phyloP scores from a whole-genome alignment of 768 basidiomycete genomes.

The button mushroom (Agaricus bisporus) region DNA sequence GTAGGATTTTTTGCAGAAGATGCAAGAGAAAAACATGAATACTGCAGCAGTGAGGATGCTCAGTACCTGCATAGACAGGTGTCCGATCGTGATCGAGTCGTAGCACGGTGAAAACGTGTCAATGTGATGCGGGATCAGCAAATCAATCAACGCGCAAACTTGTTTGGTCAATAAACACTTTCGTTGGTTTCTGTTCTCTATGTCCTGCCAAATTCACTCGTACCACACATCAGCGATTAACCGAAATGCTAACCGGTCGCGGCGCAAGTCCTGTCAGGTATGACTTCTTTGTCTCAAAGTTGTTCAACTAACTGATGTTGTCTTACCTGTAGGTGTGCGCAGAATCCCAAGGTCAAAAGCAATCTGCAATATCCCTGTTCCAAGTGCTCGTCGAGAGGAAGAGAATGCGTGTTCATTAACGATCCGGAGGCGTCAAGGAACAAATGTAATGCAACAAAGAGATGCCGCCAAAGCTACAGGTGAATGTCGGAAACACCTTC shows the following conservation, averaged over 20 bases:
- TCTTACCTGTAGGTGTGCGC: constrained; percentile 44
- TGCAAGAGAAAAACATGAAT: too few relatives aligned
- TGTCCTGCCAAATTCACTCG: constrained; percentile 73
- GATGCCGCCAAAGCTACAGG: constrained; percentile 5
- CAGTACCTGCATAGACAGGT: too few relatives aligned
- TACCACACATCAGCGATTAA: constrained; percentile 54
- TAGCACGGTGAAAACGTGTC: too few relatives aligned
- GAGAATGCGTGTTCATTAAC: constrained; percentile 59
- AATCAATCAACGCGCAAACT: too few relatives aligned
- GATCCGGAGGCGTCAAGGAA: constrained; percentile 37
- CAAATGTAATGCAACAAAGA: constrained; percentile 29
- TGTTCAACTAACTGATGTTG: constrained; percentile 4
- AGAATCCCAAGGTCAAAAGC: constrained; percentile 72
- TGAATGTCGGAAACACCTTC: constrained; percentile 4
- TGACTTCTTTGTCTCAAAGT: constrained; percentile 2
- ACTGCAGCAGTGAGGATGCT: too few relatives aligned
- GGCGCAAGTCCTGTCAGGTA: constrained; percentile 62
- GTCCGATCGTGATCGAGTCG: too few relatives aligned
- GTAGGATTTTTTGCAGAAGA: too few relatives aligned
- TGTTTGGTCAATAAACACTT: too few relatives aligned
- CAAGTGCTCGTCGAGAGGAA: constrained; percentile 55
- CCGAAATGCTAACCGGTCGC: constrained; percentile 38
- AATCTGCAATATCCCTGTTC: constrained; percentile 63
- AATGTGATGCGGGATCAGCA: too few relatives aligned
- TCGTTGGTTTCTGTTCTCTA: constrained; percentile 54